phyloP scores from a whole-genome alignment of 208 protist species.

The Leishmania tarentolae region DNA sequence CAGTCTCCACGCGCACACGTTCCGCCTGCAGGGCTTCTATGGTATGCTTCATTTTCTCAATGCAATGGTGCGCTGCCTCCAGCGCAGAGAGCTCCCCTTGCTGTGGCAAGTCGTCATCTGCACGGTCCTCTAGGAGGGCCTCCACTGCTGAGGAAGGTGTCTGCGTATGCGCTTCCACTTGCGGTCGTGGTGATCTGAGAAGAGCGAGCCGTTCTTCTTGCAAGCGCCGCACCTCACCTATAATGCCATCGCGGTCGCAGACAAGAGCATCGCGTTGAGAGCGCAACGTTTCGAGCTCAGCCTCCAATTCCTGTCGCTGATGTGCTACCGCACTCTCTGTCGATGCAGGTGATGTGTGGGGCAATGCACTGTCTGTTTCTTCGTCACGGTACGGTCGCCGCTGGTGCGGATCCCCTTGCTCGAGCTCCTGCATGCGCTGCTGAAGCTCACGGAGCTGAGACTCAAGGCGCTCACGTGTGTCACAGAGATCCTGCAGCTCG shows the following conservation, averaged over 20 bases:
- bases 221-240: slow-evolving; percentile 16
- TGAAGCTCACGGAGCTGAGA: slow-evolving; percentile 5
- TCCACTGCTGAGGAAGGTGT: not conserved
- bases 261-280: slow-evolving; percentile 7
- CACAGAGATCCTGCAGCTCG: slow-evolving; percentile 10
- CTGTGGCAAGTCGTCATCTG: not conserved
- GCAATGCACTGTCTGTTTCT: not conserved
- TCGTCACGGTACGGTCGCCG: not conserved
- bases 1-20: not conserved
- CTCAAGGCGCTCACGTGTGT: slow-evolving; percentile 9
- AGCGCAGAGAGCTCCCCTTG: slow-evolving; percentile 1
- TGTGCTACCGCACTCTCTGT: not conserved
- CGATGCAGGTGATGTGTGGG: not conserved
- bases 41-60: slow-evolving; percentile 17
- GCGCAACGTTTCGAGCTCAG: slow-evolving; percentile 16
- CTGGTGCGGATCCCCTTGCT: slow-evolving; percentile 10
- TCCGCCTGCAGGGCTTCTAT: slow-evolving; percentile 9
- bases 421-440: not conserved
- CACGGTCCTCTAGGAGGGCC: not conserved
- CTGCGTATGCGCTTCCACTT: not conserved
- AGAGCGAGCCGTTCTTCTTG: not conserved
- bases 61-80: slow-evolving; percentile 10
- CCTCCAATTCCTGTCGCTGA: slow-evolving; percentile 2
- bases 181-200: not conserved
- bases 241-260: slow-evolving; percentile 2